phyloP scores from a whole-genome alignment of 2,329 filamentous ascomycete species.

The Fusarium nanum region DNA sequence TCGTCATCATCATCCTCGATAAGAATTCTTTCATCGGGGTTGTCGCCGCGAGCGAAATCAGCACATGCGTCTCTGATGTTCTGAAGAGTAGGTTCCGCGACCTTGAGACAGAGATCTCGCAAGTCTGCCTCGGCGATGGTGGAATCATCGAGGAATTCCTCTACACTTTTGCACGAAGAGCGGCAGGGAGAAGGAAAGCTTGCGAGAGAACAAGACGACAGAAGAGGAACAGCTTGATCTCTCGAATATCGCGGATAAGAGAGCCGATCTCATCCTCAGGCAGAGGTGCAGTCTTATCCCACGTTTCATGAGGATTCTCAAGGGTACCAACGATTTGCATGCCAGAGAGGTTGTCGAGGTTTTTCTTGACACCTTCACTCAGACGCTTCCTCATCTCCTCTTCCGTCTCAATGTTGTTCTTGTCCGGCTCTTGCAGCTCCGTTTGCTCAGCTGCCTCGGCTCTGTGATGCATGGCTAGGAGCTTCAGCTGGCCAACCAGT shows the following conservation, averaged over 20 bases:
- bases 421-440: slow-evolving; percentile 41
- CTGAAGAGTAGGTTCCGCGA: slow-evolving; percentile 44
- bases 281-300: slow-evolving; percentile 44
- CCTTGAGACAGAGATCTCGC: slow-evolving; percentile 46
- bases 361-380: slow-evolving; percentile 45
- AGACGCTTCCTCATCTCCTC: slow-evolving; percentile 46
- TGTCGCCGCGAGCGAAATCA: slow-evolving; percentile 45
- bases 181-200: slow-evolving; percentile 44
- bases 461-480: slow-evolving; percentile 32
- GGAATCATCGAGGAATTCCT: slow-evolving; percentile 45
- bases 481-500: slow-evolving; percentile 22
- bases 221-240: slow-evolving; percentile 48
- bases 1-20: slow-evolving; percentile 3
- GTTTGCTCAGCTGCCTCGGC: background rate
- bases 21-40: slow-evolving; percentile 19
- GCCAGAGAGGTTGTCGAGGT: slow-evolving; percentile 30
- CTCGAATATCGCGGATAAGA: slow-evolving; percentile 38
- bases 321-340: slow-evolving; percentile 43
- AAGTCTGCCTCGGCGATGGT: slow-evolving; percentile 43
- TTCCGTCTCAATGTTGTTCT: slow-evolving; percentile 47
- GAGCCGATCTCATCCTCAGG: slow-evolving; percentile 42
- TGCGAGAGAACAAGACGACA: slow-evolving; percentile 46
- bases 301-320: slow-evolving; percentile 44
- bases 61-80: slow-evolving; percentile 48
- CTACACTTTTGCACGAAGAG: slow-evolving; percentile 41